A percentile compares a stretch with the other conserved stretches of the same genome.
Conservation (phyloP, 2,329 filamentous ascomycete genomes). For the Penicillium hordei region DNA sequence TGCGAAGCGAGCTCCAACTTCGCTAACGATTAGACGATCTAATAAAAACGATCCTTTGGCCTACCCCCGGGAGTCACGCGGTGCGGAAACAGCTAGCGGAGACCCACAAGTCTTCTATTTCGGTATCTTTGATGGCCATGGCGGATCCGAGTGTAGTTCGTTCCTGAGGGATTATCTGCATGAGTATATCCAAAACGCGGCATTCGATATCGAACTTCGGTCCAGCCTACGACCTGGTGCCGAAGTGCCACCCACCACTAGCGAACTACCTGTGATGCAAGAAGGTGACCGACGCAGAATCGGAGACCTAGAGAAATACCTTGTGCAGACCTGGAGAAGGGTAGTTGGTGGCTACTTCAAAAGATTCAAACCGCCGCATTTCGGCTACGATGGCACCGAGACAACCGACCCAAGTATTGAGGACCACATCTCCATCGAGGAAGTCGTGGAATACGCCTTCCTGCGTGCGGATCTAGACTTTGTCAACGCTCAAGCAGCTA, state of each 20-base stretch:
- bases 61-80: constrained; percentile 58
- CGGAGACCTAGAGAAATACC: constrained; percentile 64
- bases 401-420: constrained; percentile 29
- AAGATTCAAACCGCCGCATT: constrained; percentile 80
- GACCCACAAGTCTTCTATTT: constrained; percentile 98
- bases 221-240: constrained; percentile 64
- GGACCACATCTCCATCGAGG: constrained; percentile 44
- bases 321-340: constrained; percentile 76
- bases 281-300: constrained; percentile 61
- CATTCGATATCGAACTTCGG: constrained; percentile 70
- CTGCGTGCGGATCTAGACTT: constrained; percentile 93
- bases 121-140: constrained; percentile 93
- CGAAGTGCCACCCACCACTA: constrained; percentile 16
- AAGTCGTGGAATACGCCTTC: constrained; percentile 83
- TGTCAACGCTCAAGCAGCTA: constrained; percentile 80
- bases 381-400: constrained; percentile 51
- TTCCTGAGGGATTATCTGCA: constrained; percentile 84
- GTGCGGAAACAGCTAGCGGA: constrained; percentile 72
- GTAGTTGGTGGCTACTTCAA: constrained; percentile 93
- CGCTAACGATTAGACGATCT: constrained; percentile 47
- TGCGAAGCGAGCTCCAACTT: constrained; percentile 74
- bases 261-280: constrained; percentile 51
- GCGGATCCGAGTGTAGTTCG: constrained; percentile 81
- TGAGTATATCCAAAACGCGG: constrained; percentile 81
- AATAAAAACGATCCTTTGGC: constrained; percentile 29